Evolutionary conservation across 1,284 basidiomycete species (phyloP).

Genomic region (Marasmius sp.): DNA sequence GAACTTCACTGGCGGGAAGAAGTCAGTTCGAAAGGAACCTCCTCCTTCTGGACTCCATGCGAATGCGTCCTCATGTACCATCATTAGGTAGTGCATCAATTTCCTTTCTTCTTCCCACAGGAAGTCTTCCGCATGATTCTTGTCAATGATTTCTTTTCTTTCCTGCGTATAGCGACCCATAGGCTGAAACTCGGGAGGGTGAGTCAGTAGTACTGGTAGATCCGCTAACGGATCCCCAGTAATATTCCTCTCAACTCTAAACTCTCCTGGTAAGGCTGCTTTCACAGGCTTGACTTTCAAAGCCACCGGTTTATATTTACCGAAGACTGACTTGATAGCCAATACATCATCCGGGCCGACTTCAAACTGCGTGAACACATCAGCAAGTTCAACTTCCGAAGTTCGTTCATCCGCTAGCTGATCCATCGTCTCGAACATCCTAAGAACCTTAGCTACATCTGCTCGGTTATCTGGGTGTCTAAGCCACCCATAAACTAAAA

Average conservation of each 20-base stretch:
- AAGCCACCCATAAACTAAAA: background rate
- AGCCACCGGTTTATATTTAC: background rate
- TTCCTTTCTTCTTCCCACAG: conserved; percentile 23
- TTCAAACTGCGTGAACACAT: background rate
- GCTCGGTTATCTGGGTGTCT: background rate
- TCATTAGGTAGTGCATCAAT: conserved; percentile 25
- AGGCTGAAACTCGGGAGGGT: background rate
- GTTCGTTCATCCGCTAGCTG: no score
- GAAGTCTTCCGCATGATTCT: conserved; percentile 17
- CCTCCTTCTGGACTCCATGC: background rate
- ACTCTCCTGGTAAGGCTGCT: background rate
- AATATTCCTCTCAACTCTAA: background rate
- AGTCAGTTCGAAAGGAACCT: no score
- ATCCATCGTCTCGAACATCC: no score
- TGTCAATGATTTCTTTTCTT: conserved; percentile 6
- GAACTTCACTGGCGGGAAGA: background rate
- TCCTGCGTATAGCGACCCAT: background rate
- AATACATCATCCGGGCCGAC: background rate
- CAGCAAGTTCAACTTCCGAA: background rate
- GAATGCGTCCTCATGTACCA: conserved; percentile 13
- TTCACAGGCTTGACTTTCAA: background rate
- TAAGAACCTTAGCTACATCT: background rate
- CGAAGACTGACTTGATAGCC: background rate
- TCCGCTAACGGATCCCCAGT: background rate
- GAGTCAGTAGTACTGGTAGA: background rate